Evolutionary conservation across 176 grass and related monocot species (phyloP).

Genomic region (Eragrostis nindensis): DNA sequence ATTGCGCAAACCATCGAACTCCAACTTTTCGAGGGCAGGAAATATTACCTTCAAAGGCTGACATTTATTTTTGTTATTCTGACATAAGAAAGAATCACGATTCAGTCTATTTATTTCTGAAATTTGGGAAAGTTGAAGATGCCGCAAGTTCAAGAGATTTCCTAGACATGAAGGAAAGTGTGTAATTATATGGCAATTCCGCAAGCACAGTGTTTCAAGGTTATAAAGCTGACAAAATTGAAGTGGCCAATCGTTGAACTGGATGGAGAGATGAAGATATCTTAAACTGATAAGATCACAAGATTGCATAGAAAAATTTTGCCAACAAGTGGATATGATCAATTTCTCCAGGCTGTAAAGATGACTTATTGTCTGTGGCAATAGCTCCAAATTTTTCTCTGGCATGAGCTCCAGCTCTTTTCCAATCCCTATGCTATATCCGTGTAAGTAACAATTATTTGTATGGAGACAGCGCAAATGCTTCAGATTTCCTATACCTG

Average conservation of each 20-base stretch:
- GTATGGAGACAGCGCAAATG: slow-evolving; percentile 26
- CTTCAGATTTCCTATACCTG: slow-evolving; percentile 19
- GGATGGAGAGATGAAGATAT: background rate
- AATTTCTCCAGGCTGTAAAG: slow-evolving; percentile 51
- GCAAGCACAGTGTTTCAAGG: slow-evolving; percentile 27
- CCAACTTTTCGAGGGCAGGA: slow-evolving; percentile 19
- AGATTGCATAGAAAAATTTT: background rate
- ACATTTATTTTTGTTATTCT: background rate
- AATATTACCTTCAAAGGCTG: background rate
- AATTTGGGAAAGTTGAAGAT: slow-evolving; percentile 26
- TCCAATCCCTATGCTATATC: too few relatives aligned
- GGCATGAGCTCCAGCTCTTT: background rate
- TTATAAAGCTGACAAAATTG: slow-evolving; percentile 11
- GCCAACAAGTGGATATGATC: background rate
- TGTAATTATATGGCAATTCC: background rate
- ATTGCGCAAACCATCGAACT: background rate
- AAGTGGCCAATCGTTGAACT: slow-evolving; percentile 6
- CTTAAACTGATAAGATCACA: slow-evolving; percentile 27
- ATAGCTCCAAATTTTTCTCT: background rate
- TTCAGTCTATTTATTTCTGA: background rate
- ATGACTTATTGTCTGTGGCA: slow-evolving; percentile 28
- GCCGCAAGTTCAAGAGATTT: background rate
- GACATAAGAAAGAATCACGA: slow-evolving; percentile 5
- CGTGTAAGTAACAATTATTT: background rate
- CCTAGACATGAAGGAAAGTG: slow-evolving; percentile 24